A percentile compares a stretch with the other conserved stretches of the same genome.
Evolutionary conservation across 352 stramenopile genomes (phyloP).

Genomic region (Phytophthora pseudosyringae): DNA sequence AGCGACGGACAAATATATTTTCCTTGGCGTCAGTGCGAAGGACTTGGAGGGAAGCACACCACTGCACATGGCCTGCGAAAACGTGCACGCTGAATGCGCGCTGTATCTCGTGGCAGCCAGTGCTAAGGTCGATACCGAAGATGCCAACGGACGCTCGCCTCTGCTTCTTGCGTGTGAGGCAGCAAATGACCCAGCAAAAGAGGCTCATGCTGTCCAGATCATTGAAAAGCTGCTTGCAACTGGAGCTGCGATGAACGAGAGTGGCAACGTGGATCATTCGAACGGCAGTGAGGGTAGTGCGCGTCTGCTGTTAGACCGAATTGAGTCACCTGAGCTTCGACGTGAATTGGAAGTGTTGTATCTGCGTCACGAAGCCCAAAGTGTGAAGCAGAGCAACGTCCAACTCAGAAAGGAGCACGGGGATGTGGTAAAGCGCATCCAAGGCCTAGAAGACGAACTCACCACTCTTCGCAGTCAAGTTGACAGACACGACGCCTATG

Average conservation of each 20-base stretch:
- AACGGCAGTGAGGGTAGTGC: background rate
- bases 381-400: constrained; percentile 3
- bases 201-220: constrained; percentile 43
- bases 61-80: constrained; percentile 57
- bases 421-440: constrained; percentile 1
- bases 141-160: constrained; percentile 39
- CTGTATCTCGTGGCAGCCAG: constrained; percentile 71
- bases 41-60: constrained; percentile 64
- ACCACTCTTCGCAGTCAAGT: constrained; percentile 8
- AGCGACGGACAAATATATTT: constrained; percentile 43
- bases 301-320: constrained; percentile 48
- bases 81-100: constrained; percentile 49
- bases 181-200: constrained; percentile 44
- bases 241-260: constrained; percentile 41
- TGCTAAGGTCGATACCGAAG: constrained; percentile 46
- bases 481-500: constrained; percentile 4
- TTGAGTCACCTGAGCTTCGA: constrained; percentile 53
- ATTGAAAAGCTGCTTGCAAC: constrained; percentile 55
- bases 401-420: constrained; percentile 22
- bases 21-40: constrained; percentile 54
- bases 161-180: constrained; percentile 58
- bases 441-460: constrained; percentile 16
- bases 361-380: constrained; percentile 44
- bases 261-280: background rate
- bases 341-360: constrained; percentile 69